Evolutionary conservation across 1,139 yeast genomes (phyloP).

Genomic region (Magnusiomyces suaveolens): DNA sequence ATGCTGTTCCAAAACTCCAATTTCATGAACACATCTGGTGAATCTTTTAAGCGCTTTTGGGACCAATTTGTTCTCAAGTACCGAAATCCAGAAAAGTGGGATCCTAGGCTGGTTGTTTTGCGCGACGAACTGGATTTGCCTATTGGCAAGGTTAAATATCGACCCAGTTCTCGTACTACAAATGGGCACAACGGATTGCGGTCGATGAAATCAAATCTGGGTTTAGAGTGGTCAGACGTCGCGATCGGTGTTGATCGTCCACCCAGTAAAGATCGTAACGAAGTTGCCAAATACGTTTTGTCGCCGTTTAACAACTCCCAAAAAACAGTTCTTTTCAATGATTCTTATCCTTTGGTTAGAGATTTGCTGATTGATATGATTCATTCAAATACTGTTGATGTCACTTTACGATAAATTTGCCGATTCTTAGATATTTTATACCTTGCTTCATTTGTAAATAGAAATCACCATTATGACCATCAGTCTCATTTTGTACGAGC

Average conservation of each 20-base stretch:
- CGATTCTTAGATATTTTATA: not conserved
- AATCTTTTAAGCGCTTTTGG: slow-evolving; percentile 35
- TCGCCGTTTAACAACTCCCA: slow-evolving; percentile 37
- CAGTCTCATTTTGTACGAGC: no score
- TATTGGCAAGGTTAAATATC: slow-evolving; percentile 53
- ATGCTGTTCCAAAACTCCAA: slow-evolving; percentile 42
- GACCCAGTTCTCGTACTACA: slow-evolving; percentile 48
- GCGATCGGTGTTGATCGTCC: slow-evolving; percentile 73
- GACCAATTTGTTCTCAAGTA: slow-evolving; percentile 26
- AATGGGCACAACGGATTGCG: slow-evolving; percentile 77
- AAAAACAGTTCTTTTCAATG: slow-evolving; percentile 29
- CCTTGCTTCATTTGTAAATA: not conserved
- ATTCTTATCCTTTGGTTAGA: slow-evolving; percentile 37
- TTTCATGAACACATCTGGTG: slow-evolving; percentile 65
- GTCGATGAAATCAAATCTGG: slow-evolving; percentile 3
- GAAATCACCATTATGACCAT: not conserved
- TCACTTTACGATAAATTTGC: not conserved
- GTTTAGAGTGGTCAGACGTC: slow-evolving; percentile 8
- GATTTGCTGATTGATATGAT: slow-evolving; percentile 31
- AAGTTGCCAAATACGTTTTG: slow-evolving; percentile 56
- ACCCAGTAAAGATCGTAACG: slow-evolving; percentile 32
- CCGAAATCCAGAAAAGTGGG: slow-evolving; percentile 18
- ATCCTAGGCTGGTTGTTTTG: slow-evolving; percentile 44
- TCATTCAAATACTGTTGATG: not conserved
- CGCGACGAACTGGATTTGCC: slow-evolving; percentile 69